Evolutionary conservation across 2,329 filamentous ascomycete genomes (phyloP), one percentile per base, ranked within the genome.

Genomic region (Venturia oleaginea): DNA sequence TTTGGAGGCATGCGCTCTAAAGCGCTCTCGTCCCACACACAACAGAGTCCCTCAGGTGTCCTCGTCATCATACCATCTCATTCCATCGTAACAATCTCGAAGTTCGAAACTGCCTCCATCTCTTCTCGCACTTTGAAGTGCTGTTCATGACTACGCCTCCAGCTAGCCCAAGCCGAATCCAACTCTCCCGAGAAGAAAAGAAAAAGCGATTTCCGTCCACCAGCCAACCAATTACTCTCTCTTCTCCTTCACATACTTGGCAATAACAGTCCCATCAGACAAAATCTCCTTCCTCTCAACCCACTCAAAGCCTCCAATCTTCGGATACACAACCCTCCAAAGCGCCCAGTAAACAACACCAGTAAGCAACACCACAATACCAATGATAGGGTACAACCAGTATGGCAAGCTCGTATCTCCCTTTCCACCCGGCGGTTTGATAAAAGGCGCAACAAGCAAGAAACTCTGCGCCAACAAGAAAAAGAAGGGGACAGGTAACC

Each of bases 331-430:
- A 63, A 65, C 70, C 6, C 67, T 70, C 67, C 68, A 67, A 30
- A 65, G 66, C 13, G 64, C 54, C 73, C 73, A 75, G 69, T 78
- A 78, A 1, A 73, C 64, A 0, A 73, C 74, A 34, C 77, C 77
- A 0, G 70, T 64, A 2, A 74, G 30, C 51, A 79, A 66, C 7
- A 80, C 73, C 17, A 70, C 71, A 17, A 80, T 75, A 22, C 77
- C 77, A 1, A 80, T 71, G 24, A 78, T 71, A 0, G 78, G 76
- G 43, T 76, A 78, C 1, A 79, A 72, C 69, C 77, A 79, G 69
- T 78, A 80, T 1, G 78, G 77, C 38, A 79, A 73, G 10, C 72
- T 73, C 0, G 76, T 75, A 10, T 74, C 74, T 32, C 77, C 76
- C 68, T 75, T 76, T 24, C 76, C 75, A 10, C 73, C 73, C 48